Conservation (phyloP, 129 eudicot genomes). For the Cynara cardunculus region DNA sequence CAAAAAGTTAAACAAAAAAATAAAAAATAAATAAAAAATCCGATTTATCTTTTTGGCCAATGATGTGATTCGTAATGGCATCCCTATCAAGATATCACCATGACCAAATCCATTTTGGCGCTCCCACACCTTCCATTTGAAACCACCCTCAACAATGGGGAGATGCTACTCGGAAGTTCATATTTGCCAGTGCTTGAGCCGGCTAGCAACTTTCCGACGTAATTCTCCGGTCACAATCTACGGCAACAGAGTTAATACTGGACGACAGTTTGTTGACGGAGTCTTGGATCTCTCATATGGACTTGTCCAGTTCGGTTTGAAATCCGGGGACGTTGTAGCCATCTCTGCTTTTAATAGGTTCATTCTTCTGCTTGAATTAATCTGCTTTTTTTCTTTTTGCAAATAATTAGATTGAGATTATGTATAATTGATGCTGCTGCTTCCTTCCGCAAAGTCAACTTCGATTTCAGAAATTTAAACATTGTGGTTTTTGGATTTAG, state of each 20-base stretch:
- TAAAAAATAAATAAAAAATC: not conserved
- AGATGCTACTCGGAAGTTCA: slow-evolving; percentile 45
- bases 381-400: not conserved
- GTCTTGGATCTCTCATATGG: slow-evolving; percentile 62
- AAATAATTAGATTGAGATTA: not conserved
- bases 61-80: not conserved
- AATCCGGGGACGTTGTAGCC: slow-evolving; percentile 67
- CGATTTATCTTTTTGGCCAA: not conserved
- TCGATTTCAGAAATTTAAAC: not conserved
- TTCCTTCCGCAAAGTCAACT: not conserved
- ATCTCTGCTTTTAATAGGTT: slow-evolving; percentile 83
- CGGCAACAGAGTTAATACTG: slow-evolving; percentile 50
- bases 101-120: slow-evolving; percentile 26
- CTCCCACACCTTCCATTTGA: slow-evolving; percentile 25
- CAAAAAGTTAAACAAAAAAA: too few species aligned
- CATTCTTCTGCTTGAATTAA: not conserved
- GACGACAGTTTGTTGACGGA: slow-evolving; percentile 54
- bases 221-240: slow-evolving; percentile 44
- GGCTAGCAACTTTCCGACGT: slow-evolving; percentile 53
- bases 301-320: slow-evolving; percentile 48
- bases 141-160: slow-evolving; percentile 20
- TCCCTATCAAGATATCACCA: not conserved
- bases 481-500: not conserved
- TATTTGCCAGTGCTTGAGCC: slow-evolving; percentile 84
- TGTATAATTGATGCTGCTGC: slow-evolving; percentile 4